Evolutionary conservation across 352 stramenopile genomes (phyloP).

Genomic region (Pythium rishiriense): DNA sequence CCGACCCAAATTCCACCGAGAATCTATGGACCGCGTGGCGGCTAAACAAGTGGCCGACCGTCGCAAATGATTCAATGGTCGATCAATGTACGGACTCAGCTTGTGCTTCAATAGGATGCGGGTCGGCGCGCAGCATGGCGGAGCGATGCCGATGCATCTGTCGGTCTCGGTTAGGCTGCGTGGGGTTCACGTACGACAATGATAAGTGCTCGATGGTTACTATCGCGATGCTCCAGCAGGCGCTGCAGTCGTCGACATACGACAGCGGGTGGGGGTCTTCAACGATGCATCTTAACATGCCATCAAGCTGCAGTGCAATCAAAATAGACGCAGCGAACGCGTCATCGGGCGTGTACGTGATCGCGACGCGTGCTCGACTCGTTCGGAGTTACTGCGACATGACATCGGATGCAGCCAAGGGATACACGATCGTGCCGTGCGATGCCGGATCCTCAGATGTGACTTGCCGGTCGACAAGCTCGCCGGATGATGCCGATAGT

Average conservation of each 20-base stretch:
- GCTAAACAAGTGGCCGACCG: constrained; percentile 37
- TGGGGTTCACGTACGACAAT: constrained; percentile 43
- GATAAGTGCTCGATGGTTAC: constrained; percentile 44
- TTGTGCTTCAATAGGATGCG: constrained; percentile 36
- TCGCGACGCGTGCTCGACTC: constrained; percentile 44
- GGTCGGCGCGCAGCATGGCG: constrained; percentile 31
- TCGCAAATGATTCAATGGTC: constrained; percentile 36
- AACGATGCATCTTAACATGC: constrained; percentile 56
- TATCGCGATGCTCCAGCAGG: constrained; percentile 39
- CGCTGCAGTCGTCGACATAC: constrained; percentile 28
- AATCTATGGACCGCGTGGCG: constrained; percentile 44
- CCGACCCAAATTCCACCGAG: constrained; percentile 32
- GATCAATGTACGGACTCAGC: constrained; percentile 28
- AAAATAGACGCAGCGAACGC: constrained; percentile 38
- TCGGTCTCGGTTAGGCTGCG: constrained; percentile 31
- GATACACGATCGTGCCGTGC: constrained; percentile 58
- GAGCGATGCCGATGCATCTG: constrained; percentile 56
- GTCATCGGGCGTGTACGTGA: constrained; percentile 39
- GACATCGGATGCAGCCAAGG: constrained; percentile 43
- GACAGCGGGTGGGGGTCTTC: constrained; percentile 32
- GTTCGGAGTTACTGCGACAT: constrained; percentile 59
- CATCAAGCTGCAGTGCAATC: constrained; percentile 51
- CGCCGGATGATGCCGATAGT: constrained; percentile 43
- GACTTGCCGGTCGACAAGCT: constrained; percentile 32
- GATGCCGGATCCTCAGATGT: constrained; percentile 35